These are phyloP conservation scores for Nakazawaea laoshanensis DNA, from an alignment of 805 yeast species.

Conservation along the genomic window DNA sequence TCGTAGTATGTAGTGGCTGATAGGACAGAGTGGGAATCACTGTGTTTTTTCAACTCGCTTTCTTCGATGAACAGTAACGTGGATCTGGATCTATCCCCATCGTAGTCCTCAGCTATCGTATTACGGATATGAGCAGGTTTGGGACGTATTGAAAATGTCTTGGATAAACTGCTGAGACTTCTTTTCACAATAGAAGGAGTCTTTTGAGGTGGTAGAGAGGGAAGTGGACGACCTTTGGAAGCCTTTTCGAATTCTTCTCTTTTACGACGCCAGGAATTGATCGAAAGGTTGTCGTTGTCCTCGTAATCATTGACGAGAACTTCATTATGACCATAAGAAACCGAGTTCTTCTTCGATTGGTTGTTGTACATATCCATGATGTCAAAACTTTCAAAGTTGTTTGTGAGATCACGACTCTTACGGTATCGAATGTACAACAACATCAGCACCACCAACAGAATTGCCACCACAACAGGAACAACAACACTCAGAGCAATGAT, in stretches of 20 bases:
- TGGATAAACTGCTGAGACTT: constrained; percentile 21
- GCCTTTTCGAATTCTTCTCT: constrained; percentile 34
- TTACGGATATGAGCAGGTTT: background rate
- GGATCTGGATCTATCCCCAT: constrained; percentile 8
- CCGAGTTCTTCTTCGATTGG: constrained; percentile 10
- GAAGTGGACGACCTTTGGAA: background rate
- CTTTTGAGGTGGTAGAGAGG: background rate
- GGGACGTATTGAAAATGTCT: constrained; percentile 5
- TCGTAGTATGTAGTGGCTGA: constrained; percentile 8
- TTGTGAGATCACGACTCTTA: constrained; percentile 20
- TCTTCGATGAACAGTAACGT: constrained; percentile 8
- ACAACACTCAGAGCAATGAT: constrained; percentile 33
- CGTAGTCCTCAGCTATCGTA: background rate
- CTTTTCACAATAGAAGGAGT: constrained; percentile 14
- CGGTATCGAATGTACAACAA: constrained; percentile 14
- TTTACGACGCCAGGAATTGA: constrained; percentile 45
- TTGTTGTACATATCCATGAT: constrained; percentile 23
- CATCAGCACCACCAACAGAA: constrained; percentile 13
- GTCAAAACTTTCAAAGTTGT: constrained; percentile 11
- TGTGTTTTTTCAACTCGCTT: background rate
- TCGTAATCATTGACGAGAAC: constrained; percentile 21
- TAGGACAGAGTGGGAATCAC: constrained; percentile 8
- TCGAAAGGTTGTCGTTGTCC: constrained; percentile 35
- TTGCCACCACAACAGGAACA: constrained; percentile 21
- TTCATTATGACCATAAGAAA: constrained; percentile 13